Evolutionary conservation across 345 rosid genomes (phyloP), one percentile per base, ranked within the genome.

Genomic region (Rhizophora apiculata): DNA sequence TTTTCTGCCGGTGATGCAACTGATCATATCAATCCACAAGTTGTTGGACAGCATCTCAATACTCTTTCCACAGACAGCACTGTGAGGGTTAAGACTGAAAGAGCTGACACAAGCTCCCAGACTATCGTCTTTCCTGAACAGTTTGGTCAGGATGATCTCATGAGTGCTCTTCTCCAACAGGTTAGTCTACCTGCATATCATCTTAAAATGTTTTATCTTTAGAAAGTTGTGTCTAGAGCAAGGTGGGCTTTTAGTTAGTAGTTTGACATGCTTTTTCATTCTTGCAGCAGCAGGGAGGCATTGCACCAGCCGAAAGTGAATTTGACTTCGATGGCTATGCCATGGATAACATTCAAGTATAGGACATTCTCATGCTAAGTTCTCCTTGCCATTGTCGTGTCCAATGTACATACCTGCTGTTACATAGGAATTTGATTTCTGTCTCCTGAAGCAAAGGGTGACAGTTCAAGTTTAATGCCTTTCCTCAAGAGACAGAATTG

Each of bases 121-220:
- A 64, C 83, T 26, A 27, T 78, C 68, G 73, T 86, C 73, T 87
- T 85, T 64, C 73, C 81, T 1, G 92, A 88, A 21, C 91, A 84
- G 62, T 87, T 81, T 43, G 81, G 78, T 72, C 91, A 92, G 80
- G 99, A 90, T 46, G 98, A 90, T 82, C 96, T 95, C 79, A 87
- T 88, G 96, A 87, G 84, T 64, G 89, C 87, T 30, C 84, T 95
- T 73, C 86, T 92, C 76, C 86, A 85, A 76, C 96, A 88, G 88
- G 99, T 89, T 66, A 16, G 84, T 49, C 69, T 54, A 54, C 34
- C 21, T 64, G 52, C 39, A 24, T 48, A 19, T 31, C 15, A n/a
- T 68, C 19, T 61, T 8, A 18, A 24, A 10, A 15, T 43, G 18
- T 43, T 13, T 39, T 10, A 11, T 2, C 48, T 39, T 11, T 39